Evolutionary conservation across 257 asterid species (phyloP).

Genomic region (Rubia yunnanensis): DNA sequence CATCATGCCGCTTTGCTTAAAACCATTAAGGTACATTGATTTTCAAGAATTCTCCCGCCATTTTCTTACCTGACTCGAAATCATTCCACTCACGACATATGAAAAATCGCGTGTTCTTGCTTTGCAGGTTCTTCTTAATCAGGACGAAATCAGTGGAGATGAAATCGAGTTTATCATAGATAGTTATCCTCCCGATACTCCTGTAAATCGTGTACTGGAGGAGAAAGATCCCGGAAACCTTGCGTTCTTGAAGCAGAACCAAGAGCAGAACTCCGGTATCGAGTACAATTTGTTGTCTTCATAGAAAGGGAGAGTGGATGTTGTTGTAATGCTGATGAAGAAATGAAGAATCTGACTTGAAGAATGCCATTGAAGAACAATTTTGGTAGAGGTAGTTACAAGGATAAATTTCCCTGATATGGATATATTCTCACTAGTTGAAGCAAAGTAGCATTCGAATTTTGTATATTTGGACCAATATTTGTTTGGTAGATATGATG

Average conservation of each 20-base stretch:
- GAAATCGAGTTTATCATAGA: constrained; percentile 64
- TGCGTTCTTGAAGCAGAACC: constrained; percentile 29
- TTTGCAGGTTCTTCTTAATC: constrained; percentile 75
- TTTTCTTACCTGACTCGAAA: too few species aligned
- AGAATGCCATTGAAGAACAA: not conserved
- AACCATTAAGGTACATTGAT: constrained; percentile 54
- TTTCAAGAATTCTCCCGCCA: not conserved
- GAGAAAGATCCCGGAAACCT: constrained; percentile 80
- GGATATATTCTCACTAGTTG: too few species aligned
- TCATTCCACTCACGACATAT: too few species aligned
- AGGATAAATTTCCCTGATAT: too few species aligned
- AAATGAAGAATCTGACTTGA: not conserved
- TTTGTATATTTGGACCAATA: too few species aligned
- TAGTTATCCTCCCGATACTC: constrained; percentile 71
- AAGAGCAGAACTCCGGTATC: constrained; percentile 30
- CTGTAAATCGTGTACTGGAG: constrained; percentile 54
- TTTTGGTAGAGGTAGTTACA: not conserved
- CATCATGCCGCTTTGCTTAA: constrained; percentile 82
- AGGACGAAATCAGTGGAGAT: constrained; percentile 68
- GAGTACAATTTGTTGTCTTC: constrained; percentile 47
- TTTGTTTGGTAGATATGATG: too few species aligned
- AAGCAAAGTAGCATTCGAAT: too few species aligned
- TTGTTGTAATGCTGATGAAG: not conserved
- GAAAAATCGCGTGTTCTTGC: not conserved
- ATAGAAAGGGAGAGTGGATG: constrained; percentile 10